A percentile compares a stretch with the other conserved stretches of the same genome.
phyloP scores from a whole-genome alignment of 2,329 filamentous ascomycete genomes.

The Diaporthe sp. region DNA sequence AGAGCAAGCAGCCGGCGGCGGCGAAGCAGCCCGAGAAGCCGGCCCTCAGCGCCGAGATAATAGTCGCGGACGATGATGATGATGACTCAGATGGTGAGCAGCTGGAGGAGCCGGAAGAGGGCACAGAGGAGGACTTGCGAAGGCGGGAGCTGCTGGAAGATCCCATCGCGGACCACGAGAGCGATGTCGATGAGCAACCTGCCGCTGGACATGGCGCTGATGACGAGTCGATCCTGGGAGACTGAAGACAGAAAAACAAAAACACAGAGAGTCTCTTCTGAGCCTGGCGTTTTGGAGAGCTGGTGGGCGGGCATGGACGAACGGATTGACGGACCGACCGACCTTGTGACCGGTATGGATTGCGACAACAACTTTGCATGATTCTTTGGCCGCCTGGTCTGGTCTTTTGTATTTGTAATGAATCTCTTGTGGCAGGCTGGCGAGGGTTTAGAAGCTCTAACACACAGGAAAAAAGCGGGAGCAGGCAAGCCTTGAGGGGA shows the following conservation, averaged over 20 bases:
- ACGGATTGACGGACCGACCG: background rate
- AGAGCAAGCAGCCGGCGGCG: slow-evolving; percentile 49
- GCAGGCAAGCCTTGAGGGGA: slow-evolving; percentile 3
- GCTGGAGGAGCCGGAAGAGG: slow-evolving; percentile 65
- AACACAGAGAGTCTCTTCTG: slow-evolving; percentile 16
- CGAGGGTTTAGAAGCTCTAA: slow-evolving; percentile 11
- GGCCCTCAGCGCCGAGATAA: slow-evolving; percentile 56
- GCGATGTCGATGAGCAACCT: slow-evolving; percentile 49
- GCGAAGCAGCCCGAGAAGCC: slow-evolving; percentile 43
- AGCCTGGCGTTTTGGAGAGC: slow-evolving; percentile 35
- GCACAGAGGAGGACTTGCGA: slow-evolving; percentile 66
- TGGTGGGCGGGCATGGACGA: slow-evolving; percentile 18
- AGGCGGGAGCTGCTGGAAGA: slow-evolving; percentile 65
- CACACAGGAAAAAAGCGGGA: slow-evolving; percentile 9
- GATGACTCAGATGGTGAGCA: slow-evolving; percentile 53
- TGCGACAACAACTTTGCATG: slow-evolving; percentile 6
- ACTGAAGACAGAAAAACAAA: slow-evolving; percentile 44
- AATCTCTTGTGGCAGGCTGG: slow-evolving; percentile 14
- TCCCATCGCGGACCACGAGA: slow-evolving; percentile 47
- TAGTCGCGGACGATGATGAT: slow-evolving; percentile 54
- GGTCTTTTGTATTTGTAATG: slow-evolving; percentile 30
- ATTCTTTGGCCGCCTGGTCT: slow-evolving; percentile 17
- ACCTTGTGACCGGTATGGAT: background rate
- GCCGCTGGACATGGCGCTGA: slow-evolving; percentile 51
- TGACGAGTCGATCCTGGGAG: slow-evolving; percentile 58